Percentiles rank a stretch among this genome's conserved stretches.
These are phyloP conservation scores for Begonia fuchsioides DNA, from an alignment of 306 rosid genomes.

Conservation along the genomic window DNA sequence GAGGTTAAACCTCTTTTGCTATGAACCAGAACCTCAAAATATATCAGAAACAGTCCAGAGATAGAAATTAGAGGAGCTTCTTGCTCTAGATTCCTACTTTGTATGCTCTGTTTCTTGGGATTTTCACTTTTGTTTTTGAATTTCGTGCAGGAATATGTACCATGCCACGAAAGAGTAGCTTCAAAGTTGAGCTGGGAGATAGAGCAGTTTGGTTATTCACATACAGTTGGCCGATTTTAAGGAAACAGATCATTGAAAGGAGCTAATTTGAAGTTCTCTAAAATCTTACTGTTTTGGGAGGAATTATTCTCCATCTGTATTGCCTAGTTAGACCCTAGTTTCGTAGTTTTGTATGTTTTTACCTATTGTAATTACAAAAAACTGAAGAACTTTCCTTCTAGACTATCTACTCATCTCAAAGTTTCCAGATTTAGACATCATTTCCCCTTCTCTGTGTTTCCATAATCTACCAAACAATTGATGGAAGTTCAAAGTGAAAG, in stretches of 20 bases:
- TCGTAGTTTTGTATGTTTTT: not conserved
- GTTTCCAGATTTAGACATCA: too few species aligned
- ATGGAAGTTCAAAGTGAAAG: too few species aligned
- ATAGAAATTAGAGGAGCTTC: too few species aligned
- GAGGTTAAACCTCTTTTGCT: conserved; percentile 34
- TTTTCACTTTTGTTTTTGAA: not conserved
- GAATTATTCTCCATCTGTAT: conserved; percentile 14
- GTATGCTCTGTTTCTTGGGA: not conserved
- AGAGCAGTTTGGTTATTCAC: conserved; percentile 58
- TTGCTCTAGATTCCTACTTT: not conserved
- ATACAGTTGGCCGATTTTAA: conserved; percentile 13
- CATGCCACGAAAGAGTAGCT: conserved; percentile 89
- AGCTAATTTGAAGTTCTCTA: conserved; percentile 21
- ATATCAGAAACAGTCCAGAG: too few species aligned
- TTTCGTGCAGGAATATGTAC: conserved; percentile 60
- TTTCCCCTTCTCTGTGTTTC: too few species aligned
- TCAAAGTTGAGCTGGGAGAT: conserved; percentile 81
- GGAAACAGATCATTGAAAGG: conserved; percentile 24
- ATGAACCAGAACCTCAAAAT: too few species aligned
- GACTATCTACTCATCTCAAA: too few species aligned
- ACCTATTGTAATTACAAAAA: too few species aligned
- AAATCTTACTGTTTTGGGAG: conserved; percentile 18
- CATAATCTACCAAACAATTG: too few species aligned
- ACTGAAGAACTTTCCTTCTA: too few species aligned
- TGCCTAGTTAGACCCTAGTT: conserved; percentile 8